phyloP scores from a whole-genome alignment of 257 asterid genomes.

The Solanum gandarillasii region DNA sequence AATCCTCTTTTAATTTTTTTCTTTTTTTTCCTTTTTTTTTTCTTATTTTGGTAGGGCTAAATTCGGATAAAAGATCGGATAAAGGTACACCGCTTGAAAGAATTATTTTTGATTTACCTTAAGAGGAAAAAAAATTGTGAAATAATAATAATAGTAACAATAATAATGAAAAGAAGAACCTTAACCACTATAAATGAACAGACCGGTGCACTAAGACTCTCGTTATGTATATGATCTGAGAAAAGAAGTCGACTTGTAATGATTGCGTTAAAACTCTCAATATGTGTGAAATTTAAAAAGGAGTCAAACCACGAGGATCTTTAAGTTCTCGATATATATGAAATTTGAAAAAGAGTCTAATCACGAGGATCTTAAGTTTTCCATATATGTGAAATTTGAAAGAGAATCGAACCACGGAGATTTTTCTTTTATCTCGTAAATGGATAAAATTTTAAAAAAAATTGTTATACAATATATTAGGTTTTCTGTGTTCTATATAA shows the following conservation, averaged over 20 bases:
- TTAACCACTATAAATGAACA: not conserved
- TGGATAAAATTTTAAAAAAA: not conserved
- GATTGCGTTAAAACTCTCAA: rapidly evolving
- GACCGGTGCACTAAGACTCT: not conserved
- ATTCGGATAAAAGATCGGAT: not conserved
- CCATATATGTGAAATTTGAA: rapidly evolving
- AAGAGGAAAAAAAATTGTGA: not conserved
- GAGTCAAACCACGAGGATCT: not conserved
- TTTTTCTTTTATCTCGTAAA: not conserved
- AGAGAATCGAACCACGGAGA: rapidly evolving
- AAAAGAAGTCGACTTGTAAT: not conserved
- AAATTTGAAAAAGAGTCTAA: not conserved
- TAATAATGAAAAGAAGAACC: not conserved
- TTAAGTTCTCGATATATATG: not conserved
- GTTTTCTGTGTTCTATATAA: not conserved
- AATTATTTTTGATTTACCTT: not conserved
- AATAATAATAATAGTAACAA: not conserved
- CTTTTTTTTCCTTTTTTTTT: not conserved
- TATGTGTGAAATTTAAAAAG: not conserved
- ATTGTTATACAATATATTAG: not conserved
- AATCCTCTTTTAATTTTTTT: not conserved
- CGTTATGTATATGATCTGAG: not conserved
- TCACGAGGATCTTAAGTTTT: rapidly evolving
- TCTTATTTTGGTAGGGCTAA: not conserved
- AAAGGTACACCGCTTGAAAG: not conserved